phyloP scores from a whole-genome alignment of 495 filamentous ascomycete genomes.

The Penicillium fimorum region DNA sequence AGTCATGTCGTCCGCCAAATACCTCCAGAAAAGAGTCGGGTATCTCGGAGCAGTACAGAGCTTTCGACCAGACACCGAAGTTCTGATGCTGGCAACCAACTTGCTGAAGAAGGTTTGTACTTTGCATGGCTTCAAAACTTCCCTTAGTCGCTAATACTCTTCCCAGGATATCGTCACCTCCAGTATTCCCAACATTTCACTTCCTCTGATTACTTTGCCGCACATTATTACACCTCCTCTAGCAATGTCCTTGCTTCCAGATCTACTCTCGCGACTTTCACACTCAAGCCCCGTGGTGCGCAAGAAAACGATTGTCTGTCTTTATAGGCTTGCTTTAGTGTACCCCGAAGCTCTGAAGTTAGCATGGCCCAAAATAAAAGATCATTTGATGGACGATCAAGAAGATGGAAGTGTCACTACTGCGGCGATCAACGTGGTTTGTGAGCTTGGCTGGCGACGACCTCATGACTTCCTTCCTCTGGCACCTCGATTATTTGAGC shows the following conservation, averaged over 20 bases:
- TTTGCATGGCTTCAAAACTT: neutral
- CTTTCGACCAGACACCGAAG: constrained; percentile 92
- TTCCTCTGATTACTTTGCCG: constrained; percentile 83
- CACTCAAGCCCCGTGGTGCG: constrained; percentile 80
- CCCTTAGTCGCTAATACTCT: neutral
- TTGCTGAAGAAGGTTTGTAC: constrained; percentile 80
- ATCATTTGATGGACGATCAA: constrained; percentile 82
- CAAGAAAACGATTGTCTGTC: constrained; percentile 92
- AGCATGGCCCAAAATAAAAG: constrained; percentile 96
- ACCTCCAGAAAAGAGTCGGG: constrained; percentile 89
- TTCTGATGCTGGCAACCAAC: constrained; percentile 96
- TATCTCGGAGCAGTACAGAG: constrained; percentile 97
- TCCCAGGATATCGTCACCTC: constrained; percentile 75
- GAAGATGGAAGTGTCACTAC: constrained; percentile 94
- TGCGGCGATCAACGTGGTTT: constrained; percentile 93
- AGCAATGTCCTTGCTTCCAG: constrained; percentile 80
- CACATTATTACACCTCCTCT: constrained; percentile 90
- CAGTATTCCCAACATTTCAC: constrained; percentile 68
- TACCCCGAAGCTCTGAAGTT: constrained; percentile 91
- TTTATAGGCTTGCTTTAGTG: constrained; percentile 88
- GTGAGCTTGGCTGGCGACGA: constrained; percentile 90
- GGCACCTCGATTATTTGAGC: constrained; percentile 85
- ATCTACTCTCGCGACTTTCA: constrained; percentile 79
- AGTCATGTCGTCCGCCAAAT: constrained; percentile 95
- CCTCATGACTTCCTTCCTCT: constrained; percentile 91